Evolutionary conservation across 108 stramenopile genomes (phyloP).

Genomic region (Mediolabrus comicus): DNA sequence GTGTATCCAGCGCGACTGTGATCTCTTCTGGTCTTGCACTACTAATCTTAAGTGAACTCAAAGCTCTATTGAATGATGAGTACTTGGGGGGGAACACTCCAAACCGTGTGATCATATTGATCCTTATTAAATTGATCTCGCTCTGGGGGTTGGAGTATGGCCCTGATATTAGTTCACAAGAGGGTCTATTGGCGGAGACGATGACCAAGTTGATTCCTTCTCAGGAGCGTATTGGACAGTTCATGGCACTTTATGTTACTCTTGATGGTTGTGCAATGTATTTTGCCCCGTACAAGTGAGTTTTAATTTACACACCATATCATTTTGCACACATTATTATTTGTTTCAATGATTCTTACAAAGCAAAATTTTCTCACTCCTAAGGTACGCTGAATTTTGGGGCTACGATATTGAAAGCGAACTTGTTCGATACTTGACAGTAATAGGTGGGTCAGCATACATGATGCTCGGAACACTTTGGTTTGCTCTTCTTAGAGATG

Average conservation of each 20-base stretch:
- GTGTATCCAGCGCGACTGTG: neutral
- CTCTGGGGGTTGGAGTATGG: neutral
- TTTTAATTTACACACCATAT: too few relatives aligned
- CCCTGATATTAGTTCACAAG: neutral
- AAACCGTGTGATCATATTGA: neutral
- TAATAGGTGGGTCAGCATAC: neutral
- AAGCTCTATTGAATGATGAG: neutral
- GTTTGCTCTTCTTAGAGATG: neutral
- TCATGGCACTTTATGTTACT: neutral
- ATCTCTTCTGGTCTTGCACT: neutral
- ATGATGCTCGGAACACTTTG: neutral
- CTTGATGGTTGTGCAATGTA: neutral
- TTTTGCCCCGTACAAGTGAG: neutral
- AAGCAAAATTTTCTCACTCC: neutral
- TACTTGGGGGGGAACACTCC: neutral
- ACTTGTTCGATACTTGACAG: neutral
- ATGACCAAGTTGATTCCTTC: neutral
- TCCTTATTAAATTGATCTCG: neutral
- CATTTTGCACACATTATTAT: too few relatives aligned
- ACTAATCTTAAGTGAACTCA: neutral
- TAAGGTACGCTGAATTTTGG: neutral
- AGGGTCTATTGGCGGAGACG: neutral
- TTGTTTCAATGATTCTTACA: neutral
- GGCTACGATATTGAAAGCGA: neutral
- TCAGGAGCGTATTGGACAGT: neutral